Evolutionary conservation across 2,329 filamentous ascomycete species (phyloP), one percentile per base, ranked within the genome.

Genomic region (Aspergillus floridensis): DNA sequence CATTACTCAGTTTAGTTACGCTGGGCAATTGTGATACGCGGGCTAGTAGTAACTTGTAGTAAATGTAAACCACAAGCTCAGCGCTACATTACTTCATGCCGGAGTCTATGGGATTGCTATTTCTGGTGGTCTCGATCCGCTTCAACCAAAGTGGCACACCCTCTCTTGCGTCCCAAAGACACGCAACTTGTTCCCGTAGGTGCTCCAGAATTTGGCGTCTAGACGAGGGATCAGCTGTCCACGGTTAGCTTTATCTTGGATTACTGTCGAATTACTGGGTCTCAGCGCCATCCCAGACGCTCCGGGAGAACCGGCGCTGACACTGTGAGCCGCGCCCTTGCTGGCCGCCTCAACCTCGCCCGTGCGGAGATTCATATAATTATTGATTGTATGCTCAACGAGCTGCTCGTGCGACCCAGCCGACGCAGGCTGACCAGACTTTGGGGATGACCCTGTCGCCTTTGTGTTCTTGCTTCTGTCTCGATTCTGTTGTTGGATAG

Each of bases 101-200:
- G 3, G 26, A 29, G n/a, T 22, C 14, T 19, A 4, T 7, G 12
- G 2, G 4, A 7, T 16, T 38, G 16, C 24, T 32, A n/a, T 53
- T 5, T 5, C 6, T 5, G 21, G 21, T 44, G 14, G 3, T 16
- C 49, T 54, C 19, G 16, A 16, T 6, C 48, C 29, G 32, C 12
- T 32, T 46, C 29, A 54, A 8, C 60, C 63, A 24, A 68, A 53
- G 22, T 46, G 58, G 56, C 75, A 82, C 5, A 82, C 70, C 29
- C 76, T 77, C 69, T 88, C 85, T 50, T 79, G 67, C 0, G 84
- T 87, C 2, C 85, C 86, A 73, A 86, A 88, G 1, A 86, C 80
- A 44, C 85, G 76, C 57, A 88, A 68, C 63, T 80, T 84, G 64
- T 88, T 88, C 1, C 82, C 82, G 68, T 86, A 86, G 10, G 80